Evolutionary conservation across 257 asterid species (phyloP).

Genomic region (Solanum sitiens): DNA sequence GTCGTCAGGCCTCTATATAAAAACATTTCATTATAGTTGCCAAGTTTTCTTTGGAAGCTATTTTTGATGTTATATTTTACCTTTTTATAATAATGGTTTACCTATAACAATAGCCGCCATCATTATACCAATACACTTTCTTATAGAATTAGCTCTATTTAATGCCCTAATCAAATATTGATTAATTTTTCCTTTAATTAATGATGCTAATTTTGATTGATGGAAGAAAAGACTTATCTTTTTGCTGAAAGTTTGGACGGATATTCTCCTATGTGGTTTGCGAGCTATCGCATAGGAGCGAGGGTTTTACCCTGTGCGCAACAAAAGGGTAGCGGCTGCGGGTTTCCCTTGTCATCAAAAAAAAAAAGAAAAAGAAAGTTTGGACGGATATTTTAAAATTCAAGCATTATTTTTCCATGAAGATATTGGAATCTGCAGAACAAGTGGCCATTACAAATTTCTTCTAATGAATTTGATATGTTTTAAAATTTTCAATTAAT

Average conservation of each 20-base stretch:
- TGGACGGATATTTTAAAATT: background rate
- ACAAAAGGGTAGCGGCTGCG: too few relatives aligned
- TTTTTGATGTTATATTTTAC: background rate
- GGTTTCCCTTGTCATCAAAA: too few relatives aligned
- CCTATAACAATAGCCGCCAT: background rate
- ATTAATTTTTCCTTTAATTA: background rate
- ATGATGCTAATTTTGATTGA: background rate
- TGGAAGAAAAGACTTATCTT: background rate
- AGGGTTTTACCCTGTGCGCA: too few relatives aligned
- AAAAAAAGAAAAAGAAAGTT: too few relatives aligned
- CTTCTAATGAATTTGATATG: background rate
- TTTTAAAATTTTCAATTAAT: background rate
- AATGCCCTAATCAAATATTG: background rate
- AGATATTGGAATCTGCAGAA: background rate
- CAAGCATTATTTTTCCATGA: background rate
- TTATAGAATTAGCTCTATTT: background rate
- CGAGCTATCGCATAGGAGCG: too few relatives aligned
- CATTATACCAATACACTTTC: background rate
- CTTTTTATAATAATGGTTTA: background rate
- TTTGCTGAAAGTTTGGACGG: background rate
- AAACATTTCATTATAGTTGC: background rate
- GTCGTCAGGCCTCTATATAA: background rate
- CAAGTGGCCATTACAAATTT: background rate
- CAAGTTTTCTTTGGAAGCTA: background rate
- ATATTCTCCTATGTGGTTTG: too few relatives aligned